Percentiles rank a stretch among this genome's conserved stretches.
Evolutionary conservation across 305 asterid species (phyloP).

Genomic region (Andrographis paniculata): DNA sequence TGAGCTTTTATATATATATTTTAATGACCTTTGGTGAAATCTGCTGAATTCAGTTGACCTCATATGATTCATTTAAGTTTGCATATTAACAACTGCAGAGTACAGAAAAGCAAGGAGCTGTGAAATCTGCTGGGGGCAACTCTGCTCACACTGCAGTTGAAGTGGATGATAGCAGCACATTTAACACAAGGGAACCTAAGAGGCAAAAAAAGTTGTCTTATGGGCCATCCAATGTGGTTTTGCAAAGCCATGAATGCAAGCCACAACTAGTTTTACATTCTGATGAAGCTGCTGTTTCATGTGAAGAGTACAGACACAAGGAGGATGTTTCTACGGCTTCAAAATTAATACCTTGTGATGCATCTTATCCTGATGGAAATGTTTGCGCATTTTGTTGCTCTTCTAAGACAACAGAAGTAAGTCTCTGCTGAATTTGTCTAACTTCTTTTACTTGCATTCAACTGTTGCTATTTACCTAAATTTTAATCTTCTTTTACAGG

Average conservation of each 20-base stretch:
- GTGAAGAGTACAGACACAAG: slow-evolving; percentile 24
- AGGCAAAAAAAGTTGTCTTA: slow-evolving; percentile 52
- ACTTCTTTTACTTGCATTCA: not conserved
- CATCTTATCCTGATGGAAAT: slow-evolving; percentile 25
- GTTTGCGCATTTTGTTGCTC: slow-evolving; percentile 79
- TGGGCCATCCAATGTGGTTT: slow-evolving; percentile 26
- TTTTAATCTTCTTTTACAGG: slow-evolving; percentile 35
- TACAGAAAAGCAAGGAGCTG: slow-evolving; percentile 16
- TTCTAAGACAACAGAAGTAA: slow-evolving; percentile 58
- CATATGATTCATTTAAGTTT: no score
- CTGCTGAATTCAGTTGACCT: no score
- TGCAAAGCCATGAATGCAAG: slow-evolving; percentile 18
- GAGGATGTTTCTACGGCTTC: slow-evolving; percentile 27
- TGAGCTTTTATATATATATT: no score
- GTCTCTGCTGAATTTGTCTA: no score
- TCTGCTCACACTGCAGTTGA: slow-evolving; percentile 20
- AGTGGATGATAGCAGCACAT: slow-evolving; percentile 13
- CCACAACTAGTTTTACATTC: slow-evolving; percentile 15
- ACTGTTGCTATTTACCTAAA: no score
- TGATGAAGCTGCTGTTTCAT: slow-evolving; percentile 25
- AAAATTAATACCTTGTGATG: slow-evolving; percentile 22
- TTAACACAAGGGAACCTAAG: slow-evolving; percentile 43
- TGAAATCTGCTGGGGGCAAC: slow-evolving; percentile 23
- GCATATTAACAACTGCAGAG: slow-evolving; percentile 29
- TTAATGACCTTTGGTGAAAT: no score